Evolutionary conservation across 306 rosid genomes (phyloP).

Genomic region (Comarum palustre): DNA sequence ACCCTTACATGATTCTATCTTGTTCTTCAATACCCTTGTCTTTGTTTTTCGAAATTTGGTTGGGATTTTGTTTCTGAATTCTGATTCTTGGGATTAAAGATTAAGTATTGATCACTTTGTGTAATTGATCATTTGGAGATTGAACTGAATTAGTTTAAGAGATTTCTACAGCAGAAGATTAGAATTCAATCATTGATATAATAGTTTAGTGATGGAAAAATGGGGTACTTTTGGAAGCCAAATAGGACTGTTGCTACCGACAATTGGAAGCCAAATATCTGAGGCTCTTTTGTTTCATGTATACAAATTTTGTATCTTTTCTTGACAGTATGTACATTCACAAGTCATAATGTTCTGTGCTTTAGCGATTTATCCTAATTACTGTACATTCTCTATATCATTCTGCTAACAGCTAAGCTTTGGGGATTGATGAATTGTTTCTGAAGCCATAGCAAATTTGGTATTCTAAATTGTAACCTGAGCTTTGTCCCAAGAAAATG

Average conservation of each 20-base stretch:
- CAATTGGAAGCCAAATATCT: constrained; percentile 11
- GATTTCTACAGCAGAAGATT: background rate
- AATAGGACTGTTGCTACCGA: background rate
- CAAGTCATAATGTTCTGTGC: background rate
- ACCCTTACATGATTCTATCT: constrained; percentile 14
- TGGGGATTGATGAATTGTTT: background rate
- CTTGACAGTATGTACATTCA: background rate
- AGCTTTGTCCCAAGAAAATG: background rate
- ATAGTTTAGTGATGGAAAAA: background rate
- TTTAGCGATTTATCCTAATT: background rate
- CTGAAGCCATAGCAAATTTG: background rate
- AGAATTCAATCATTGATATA: background rate
- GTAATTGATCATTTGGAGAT: background rate
- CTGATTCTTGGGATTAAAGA: background rate
- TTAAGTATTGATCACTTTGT: background rate
- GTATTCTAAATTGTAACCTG: background rate
- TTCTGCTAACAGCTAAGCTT: background rate
- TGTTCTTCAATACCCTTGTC: constrained; percentile 5
- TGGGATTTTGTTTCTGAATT: constrained; percentile 1
- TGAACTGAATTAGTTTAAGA: background rate
- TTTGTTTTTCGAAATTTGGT: constrained; percentile 15
- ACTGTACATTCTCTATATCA: background rate
- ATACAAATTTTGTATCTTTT: background rate
- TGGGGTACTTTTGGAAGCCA: too few relatives aligned
- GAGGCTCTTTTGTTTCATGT: background rate